These are phyloP conservation scores for Protomyces arabidopsidicola DNA, from an alignment of 1,139 yeast species.

Conservation along the genomic window DNA sequence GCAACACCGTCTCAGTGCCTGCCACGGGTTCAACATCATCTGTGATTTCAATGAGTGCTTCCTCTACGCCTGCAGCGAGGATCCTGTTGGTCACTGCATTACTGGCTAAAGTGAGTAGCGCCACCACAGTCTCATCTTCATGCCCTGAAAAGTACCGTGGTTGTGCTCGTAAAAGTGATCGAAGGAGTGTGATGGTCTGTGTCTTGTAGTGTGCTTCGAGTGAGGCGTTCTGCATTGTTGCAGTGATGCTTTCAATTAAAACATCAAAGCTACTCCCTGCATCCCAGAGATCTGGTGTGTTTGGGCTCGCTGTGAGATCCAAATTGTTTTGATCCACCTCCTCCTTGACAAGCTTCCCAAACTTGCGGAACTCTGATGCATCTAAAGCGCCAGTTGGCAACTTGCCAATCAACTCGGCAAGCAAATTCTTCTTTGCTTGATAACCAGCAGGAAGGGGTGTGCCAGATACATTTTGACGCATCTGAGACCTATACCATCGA, in stretches of 20 bases:
- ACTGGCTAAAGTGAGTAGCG: conserved; percentile 7
- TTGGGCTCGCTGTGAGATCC: too few species aligned
- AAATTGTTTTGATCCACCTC: neutral
- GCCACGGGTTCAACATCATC: conserved; percentile 9
- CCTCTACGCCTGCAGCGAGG: conserved; percentile 28
- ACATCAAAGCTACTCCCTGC: conserved; percentile 26
- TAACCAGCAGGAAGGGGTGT: conserved; percentile 22
- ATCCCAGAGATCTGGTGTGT: conserved; percentile 23
- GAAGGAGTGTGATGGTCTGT: conserved; percentile 10
- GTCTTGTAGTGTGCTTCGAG: conserved; percentile 17
- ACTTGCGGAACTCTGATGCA: conserved; percentile 20
- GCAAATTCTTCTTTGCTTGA: conserved; percentile 15
- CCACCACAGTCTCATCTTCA: conserved; percentile 7
- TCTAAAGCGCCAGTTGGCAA: conserved; percentile 19
- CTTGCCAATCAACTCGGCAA: conserved; percentile 6
- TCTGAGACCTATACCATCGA: conserved; percentile 27
- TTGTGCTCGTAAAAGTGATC: conserved; percentile 23
- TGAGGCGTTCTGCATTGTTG: neutral
- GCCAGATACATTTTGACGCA: conserved; percentile 10
- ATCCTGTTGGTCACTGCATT: neutral
- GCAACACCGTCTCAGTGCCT: conserved; percentile 17
- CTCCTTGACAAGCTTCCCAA: conserved; percentile 25
- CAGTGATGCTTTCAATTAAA: conserved; percentile 5
- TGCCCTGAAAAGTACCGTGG: conserved; percentile 26
- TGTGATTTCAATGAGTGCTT: conserved; percentile 15